Conservation (phyloP, 257 asterid species). For the Fraxinus anomala region DNA sequence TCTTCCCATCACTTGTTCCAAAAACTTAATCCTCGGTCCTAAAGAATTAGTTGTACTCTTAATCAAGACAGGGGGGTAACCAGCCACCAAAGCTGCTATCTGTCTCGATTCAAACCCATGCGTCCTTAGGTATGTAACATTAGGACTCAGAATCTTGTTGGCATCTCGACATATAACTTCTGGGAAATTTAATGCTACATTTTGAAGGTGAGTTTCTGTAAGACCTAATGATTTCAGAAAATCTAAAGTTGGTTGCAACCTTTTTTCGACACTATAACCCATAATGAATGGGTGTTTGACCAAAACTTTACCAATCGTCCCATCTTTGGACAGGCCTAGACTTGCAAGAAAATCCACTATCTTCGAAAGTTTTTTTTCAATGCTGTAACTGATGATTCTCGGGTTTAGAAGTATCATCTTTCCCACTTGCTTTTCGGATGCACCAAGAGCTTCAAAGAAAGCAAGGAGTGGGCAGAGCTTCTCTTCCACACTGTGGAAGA, state of each 20-base stretch:
- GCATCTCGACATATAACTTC: slow-evolving; percentile 86
- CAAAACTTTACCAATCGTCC: slow-evolving; percentile 72
- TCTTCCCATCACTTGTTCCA: slow-evolving; percentile 83
- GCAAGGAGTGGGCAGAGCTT: slow-evolving; percentile 97
- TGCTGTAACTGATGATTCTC: slow-evolving; percentile 89
- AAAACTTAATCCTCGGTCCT: slow-evolving; percentile 82
- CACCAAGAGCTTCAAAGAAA: slow-evolving; percentile 83
- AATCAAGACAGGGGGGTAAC: slow-evolving; percentile 87
- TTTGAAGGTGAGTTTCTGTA: slow-evolving; percentile 60
- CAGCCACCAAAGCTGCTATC: slow-evolving; percentile 67
- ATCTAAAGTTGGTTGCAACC: slow-evolving; percentile 74
- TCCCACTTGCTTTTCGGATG: slow-evolving; percentile 80
- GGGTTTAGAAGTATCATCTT: slow-evolving; percentile 86
- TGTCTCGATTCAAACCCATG: slow-evolving; percentile 67
- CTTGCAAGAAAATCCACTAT: slow-evolving; percentile 73
- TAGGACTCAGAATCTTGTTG: slow-evolving; percentile 68
- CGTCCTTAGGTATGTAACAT: slow-evolving; percentile 57
- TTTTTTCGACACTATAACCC: slow-evolving; percentile 83
- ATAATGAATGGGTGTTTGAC: slow-evolving; percentile 78
- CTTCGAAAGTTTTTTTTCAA: slow-evolving; percentile 73
- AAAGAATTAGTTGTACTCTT: slow-evolving; percentile 76
- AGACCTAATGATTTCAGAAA: slow-evolving; percentile 78
- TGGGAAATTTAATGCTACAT: slow-evolving; percentile 64
- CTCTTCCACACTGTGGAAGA: slow-evolving; percentile 81
- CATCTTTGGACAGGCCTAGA: slow-evolving; percentile 67